These are phyloP conservation scores for Vanderwaltozyma yarrowii DNA, from an alignment of 805 yeast species.

Conservation along the genomic window DNA sequence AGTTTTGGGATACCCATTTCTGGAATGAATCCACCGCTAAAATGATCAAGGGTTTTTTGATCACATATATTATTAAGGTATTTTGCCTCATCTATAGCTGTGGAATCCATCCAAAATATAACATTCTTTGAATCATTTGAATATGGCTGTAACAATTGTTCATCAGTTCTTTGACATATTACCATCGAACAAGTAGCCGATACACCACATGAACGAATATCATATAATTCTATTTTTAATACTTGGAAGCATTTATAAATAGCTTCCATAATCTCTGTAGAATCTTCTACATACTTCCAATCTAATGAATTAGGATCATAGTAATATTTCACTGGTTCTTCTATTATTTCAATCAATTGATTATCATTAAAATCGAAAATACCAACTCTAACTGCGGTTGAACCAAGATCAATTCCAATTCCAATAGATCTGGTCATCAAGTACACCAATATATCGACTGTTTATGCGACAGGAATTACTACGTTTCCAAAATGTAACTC, in stretches of 20 bases:
- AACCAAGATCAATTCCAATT: conserved; percentile 43
- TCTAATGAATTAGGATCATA: conserved; percentile 8
- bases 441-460: too few relatives aligned
- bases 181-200: conserved; percentile 56
- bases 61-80: conserved; percentile 23
- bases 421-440: conserved; percentile 5
- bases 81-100: conserved; percentile 30
- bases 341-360: conserved; percentile 5
- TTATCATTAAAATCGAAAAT: conserved; percentile 14
- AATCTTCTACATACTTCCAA: conserved; percentile 32
- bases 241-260: conserved; percentile 20
- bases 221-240: conserved; percentile 1
- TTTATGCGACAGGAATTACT: too few relatives aligned
- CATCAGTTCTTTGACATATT: conserved; percentile 24
- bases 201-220: conserved; percentile 28
- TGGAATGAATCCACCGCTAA: conserved; percentile 41
- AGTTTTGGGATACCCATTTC: conserved; percentile 53
- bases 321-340: conserved; percentile 18
- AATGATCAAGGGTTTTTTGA: conserved; percentile 9
- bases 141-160: neutral
- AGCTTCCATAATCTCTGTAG: conserved; percentile 30
- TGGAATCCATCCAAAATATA: conserved; percentile 52
- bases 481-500: too few relatives aligned
- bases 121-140: conserved; percentile 30
- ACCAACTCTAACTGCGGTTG: conserved; percentile 39